phyloP scores from a whole-genome alignment of 2,329 filamentous ascomycete genomes.

The Hypoxylon sp. region DNA sequence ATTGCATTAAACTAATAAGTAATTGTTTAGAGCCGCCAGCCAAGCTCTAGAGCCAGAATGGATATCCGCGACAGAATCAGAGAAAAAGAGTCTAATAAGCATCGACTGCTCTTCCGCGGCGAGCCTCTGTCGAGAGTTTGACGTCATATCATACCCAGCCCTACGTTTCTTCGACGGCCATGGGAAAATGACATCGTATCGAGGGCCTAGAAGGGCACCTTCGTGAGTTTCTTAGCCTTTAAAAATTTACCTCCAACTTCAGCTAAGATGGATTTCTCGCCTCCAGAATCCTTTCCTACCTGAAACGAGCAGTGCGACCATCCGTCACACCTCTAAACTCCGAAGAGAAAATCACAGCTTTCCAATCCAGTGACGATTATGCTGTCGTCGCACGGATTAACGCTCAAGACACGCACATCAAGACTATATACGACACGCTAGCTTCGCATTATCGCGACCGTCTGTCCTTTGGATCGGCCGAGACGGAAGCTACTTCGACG shows the following conservation, averaged over 20 bases:
- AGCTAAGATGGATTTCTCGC: conserved; percentile 8
- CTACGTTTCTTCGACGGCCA: conserved; percentile 61
- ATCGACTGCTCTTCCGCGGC: conserved; percentile 60
- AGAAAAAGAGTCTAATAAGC: conserved; percentile 51
- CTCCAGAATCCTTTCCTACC: conserved; percentile 54
- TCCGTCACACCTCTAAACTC: conserved; percentile 46
- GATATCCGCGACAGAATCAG: conserved; percentile 48
- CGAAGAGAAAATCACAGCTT: conserved; percentile 48
- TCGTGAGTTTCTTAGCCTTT: conserved; percentile 52
- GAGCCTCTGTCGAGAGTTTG: conserved; percentile 59
- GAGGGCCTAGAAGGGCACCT: conserved; percentile 60
- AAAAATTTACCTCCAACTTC: neutral
- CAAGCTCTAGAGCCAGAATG: conserved; percentile 58
- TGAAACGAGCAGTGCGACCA: conserved; percentile 50
- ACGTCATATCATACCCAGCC: conserved; percentile 63
- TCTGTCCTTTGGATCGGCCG: conserved; percentile 59
- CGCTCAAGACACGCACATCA: conserved; percentile 51
- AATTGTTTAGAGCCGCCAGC: conserved; percentile 50
- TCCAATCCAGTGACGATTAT: conserved; percentile 58
- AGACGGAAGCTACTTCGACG: conserved; percentile 34
- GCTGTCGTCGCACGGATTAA: conserved; percentile 61
- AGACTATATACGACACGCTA: conserved; percentile 52
- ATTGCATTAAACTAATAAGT: conserved; percentile 24
- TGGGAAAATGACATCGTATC: conserved; percentile 58
- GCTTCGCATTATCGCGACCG: conserved; percentile 59